Evolutionary conservation across 768 basidiomycete species (phyloP), one percentile per base, ranked within the genome.

Genomic region (Tylopilus felleus): DNA sequence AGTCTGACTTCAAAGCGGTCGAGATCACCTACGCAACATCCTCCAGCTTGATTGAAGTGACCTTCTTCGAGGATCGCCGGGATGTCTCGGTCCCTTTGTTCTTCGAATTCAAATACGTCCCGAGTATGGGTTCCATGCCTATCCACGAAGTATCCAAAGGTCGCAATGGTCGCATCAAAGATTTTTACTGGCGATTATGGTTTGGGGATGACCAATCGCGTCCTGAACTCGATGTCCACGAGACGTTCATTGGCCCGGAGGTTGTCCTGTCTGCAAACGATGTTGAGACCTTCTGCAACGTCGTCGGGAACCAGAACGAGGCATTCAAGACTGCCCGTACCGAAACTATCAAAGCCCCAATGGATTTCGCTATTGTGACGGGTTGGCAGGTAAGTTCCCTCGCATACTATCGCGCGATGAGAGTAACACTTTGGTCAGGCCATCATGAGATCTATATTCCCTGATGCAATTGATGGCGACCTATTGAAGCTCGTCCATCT

Each of bases 361-460:
- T 99, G 92, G 96, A 98, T 74, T 98, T 97, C 63, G 93, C 95
- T 23, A 99, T 99, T 65, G 96, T 98, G 47, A 87, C 94, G 38
- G 95, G 96, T 43, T 99, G 97, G 97, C 86, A 96, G 87, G 94
- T 93, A 68, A 56, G 87, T 22, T 73, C 48, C 38, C 22, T 27
- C 40, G 27, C 52, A 23, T 35, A 22, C 1, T 44, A 17, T 51
- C 39, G 14, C 23, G 17, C 33, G 9, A 27, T 35, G 21, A n/a
- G 51, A 31, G 61, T 55, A 4, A 64, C 43, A 27, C 49, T 60
- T 31, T 49, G 55, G 51, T 0, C 60, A 96, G 93, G 90, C 95
- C n/a, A 98, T 99, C 73, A 99, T 98, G 89, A 93, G 90, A 70
- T 85, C 94, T 1, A 96, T 98, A 73, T 99, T 99, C 84, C 97